Percentiles rank a stretch among this genome's conserved stretches.
Conservation (phyloP, 371 early-diverging fungal genomes). For the Zopfochytrium polystomum region DNA sequence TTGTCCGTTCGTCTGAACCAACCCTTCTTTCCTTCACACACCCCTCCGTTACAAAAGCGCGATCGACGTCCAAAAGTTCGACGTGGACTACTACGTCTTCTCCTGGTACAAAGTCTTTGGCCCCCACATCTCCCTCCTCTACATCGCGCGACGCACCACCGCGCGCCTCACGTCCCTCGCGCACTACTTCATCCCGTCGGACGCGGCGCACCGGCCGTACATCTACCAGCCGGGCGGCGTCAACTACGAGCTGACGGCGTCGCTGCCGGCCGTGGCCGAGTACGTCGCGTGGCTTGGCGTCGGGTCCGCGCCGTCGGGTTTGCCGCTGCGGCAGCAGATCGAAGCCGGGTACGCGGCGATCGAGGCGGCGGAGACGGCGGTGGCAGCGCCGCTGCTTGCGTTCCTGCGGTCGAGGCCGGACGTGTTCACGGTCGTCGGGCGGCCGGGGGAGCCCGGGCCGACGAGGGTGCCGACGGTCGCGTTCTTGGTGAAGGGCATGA, state of each 20-base stretch:
- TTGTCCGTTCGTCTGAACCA: no score
- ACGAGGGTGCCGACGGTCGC: constrained; percentile 20
- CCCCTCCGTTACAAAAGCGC: not conserved
- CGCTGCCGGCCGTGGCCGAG: constrained; percentile 18
- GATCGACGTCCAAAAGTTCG: constrained; percentile 23
- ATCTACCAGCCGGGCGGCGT: constrained; percentile 24
- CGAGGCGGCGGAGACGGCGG: no score
- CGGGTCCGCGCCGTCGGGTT: not conserved
- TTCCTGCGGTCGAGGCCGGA: constrained; percentile 20
- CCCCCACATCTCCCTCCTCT: constrained; percentile 26
- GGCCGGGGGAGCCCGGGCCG: not conserved
- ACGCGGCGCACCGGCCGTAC: constrained; percentile 15
- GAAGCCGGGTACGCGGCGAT: constrained; percentile 2
- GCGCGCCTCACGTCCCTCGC: constrained; percentile 8
- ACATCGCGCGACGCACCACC: constrained; percentile 3
- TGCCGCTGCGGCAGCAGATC: constrained; percentile 1
- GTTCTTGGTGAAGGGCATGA: constrained; percentile 13
- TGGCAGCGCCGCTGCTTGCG: constrained; percentile 5
- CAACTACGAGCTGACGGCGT: constrained; percentile 28
- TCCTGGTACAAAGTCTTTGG: constrained; percentile 24
- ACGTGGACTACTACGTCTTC: constrained; percentile 26
- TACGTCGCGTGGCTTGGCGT: constrained; percentile 18
- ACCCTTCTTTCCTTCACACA: not conserved
- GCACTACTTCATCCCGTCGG: constrained; percentile 17
- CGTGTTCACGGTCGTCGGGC: constrained; percentile 17